Conservation (phyloP, 2,329 filamentous ascomycete genomes). For the Stenocarpella maydis region DNA sequence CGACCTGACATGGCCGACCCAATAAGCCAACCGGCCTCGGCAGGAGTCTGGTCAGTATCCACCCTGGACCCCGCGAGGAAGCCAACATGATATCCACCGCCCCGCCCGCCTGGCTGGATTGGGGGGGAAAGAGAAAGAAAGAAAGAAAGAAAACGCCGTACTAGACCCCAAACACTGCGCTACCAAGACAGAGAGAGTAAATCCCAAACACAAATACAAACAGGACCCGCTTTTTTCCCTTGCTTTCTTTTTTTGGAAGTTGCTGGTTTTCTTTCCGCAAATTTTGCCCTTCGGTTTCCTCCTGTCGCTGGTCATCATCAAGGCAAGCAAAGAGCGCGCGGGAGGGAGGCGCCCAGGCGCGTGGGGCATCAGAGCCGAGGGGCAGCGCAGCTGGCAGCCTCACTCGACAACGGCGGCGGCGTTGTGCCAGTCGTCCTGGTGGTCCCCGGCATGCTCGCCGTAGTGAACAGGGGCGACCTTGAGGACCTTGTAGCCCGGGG, state of each 20-base stretch:
- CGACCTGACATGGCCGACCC: background rate
- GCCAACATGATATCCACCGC: background rate
- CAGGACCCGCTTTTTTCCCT: background rate
- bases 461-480: conserved; percentile 72
- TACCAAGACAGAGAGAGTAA: background rate
- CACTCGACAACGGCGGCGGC: conserved; percentile 50
- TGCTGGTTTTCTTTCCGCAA: background rate
- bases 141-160: conserved; percentile 19
- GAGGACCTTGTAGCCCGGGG: conserved; percentile 59
- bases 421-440: conserved; percentile 65
- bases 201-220: background rate
- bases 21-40: background rate
- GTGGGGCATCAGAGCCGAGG: background rate
- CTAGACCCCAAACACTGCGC: conserved; percentile 8
- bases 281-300: too few species aligned
- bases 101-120: background rate
- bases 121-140: background rate
- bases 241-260: background rate
- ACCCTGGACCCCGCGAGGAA: background rate
- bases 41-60: background rate
- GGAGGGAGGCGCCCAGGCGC: background rate
- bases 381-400: conserved; percentile 18
- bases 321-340: background rate
- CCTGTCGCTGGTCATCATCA: background rate
- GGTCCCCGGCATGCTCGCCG: conserved; percentile 65